A percentile compares a stretch with the other conserved stretches of the same genome.
These are phyloP conservation scores for Populus davidiana DNA, from an alignment of 345 rosid genomes.

Conservation along the genomic window DNA sequence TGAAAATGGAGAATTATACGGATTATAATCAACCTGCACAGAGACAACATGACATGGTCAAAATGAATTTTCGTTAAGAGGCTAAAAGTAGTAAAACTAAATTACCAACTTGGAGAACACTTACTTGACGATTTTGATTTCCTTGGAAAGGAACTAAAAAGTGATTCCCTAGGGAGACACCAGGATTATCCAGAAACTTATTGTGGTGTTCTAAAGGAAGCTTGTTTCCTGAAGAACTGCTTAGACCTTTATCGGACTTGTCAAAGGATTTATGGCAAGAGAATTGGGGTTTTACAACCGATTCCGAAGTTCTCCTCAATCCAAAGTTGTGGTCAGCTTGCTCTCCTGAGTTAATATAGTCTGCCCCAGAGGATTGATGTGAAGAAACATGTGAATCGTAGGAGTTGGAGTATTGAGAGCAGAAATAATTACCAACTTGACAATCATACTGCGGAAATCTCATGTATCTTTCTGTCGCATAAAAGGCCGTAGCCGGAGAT, in stretches of 20 bases:
- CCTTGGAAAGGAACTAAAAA: constrained; percentile 36
- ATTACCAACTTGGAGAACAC: neutral
- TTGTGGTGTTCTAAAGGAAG: constrained; percentile 4
- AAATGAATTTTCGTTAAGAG: neutral
- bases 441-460: constrained; percentile 40
- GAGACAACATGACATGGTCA: neutral
- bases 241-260: constrained; percentile 11
- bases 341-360: constrained; percentile 13
- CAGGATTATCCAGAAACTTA: constrained; percentile 8
- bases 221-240: constrained; percentile 18
- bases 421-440: constrained; percentile 17
- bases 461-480: constrained; percentile 51
- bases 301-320: constrained; percentile 21
- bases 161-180: constrained; percentile 4
- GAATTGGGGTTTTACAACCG: constrained; percentile 26
- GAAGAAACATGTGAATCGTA: constrained; percentile 31
- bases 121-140: constrained; percentile 53
- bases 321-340: constrained; percentile 19
- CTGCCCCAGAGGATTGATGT: constrained; percentile 14
- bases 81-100: neutral
- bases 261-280: constrained; percentile 13
- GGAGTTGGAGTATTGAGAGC: constrained; percentile 17
- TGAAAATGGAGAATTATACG: constrained; percentile 26
- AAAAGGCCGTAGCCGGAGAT: constrained; percentile 50
- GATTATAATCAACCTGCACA: constrained; percentile 30